Evolutionary conservation across 805 yeast species (phyloP).

Genomic region (Lipomyces sp.): DNA sequence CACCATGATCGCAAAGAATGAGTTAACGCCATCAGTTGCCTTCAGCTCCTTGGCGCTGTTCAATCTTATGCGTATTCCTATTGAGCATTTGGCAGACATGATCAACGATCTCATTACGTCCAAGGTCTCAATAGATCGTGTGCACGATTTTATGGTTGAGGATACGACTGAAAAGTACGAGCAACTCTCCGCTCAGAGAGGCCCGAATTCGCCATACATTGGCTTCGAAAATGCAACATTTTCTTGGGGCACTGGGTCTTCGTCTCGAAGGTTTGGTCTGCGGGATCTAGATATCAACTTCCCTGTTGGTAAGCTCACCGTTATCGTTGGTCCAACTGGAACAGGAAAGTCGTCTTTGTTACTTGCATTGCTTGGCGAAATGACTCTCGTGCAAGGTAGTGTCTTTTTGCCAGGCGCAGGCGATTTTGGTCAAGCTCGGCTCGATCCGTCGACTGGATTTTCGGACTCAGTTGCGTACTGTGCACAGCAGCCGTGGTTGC

Average conservation of each 20-base stretch:
- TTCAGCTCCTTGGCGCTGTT: conserved; percentile 81
- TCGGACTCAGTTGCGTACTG: conserved; percentile 94
- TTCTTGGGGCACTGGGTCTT: conserved; percentile 55
- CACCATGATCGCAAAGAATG: conserved; percentile 60
- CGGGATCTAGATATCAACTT: conserved; percentile 65
- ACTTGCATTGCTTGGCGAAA: conserved; percentile 82
- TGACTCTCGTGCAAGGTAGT: conserved; percentile 55
- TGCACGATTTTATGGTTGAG: conserved; percentile 67
- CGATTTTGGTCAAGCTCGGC: conserved; percentile 61
- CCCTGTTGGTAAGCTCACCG: conserved; percentile 65
- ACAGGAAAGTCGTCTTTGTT: conserved; percentile 82
- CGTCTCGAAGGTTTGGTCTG: conserved; percentile 55
- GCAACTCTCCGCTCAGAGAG: conserved; percentile 52
- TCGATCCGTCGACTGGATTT: conserved; percentile 72
- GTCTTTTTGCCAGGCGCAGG: conserved; percentile 71
- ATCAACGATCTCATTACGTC: conserved; percentile 73
- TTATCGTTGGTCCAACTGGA: conserved; percentile 83
- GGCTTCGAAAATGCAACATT: conserved; percentile 73
- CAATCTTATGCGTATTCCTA: conserved; percentile 69
- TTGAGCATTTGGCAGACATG: conserved; percentile 82
- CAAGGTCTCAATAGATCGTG: conserved; percentile 80
- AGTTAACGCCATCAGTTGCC: conserved; percentile 79
- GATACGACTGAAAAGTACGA: conserved; percentile 77
- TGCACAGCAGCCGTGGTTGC: conserved; percentile 89
- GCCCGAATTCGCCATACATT: conserved; percentile 56